Percentiles rank a stretch among this genome's conserved stretches.
These are phyloP conservation scores for Bipolaris zeicola DNA, from an alignment of 2,329 filamentous ascomycete species.

Conservation along the genomic window DNA sequence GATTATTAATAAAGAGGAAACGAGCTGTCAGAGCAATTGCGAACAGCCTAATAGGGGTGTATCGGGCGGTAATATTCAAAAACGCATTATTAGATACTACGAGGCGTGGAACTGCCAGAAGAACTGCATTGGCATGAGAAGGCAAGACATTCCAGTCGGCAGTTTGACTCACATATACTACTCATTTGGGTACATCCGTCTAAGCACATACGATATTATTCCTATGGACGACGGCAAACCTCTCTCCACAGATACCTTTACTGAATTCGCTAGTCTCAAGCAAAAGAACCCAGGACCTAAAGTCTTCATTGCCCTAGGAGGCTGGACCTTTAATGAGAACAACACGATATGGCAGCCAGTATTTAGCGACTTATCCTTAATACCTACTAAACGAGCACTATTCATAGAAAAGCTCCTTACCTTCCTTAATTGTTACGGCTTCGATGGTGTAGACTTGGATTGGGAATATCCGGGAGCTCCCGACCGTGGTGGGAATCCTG, in stretches of 20 bases:
- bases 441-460: constrained; percentile 55
- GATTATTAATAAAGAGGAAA: neutral
- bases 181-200: constrained; percentile 3
- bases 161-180: constrained; percentile 2
- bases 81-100: constrained; percentile 8
- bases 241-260: neutral
- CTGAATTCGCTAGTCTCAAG: constrained; percentile 33
- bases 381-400: constrained; percentile 15
- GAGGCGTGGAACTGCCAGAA: constrained; percentile 4
- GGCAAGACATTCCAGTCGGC: neutral
- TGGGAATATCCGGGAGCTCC: constrained; percentile 44
- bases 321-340: constrained; percentile 51
- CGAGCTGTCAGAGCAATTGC: constrained; percentile 9
- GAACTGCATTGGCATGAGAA: neutral
- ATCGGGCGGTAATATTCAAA: neutral
- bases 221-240: neutral
- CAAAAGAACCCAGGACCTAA: constrained; percentile 28
- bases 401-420: constrained; percentile 46
- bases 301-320: constrained; percentile 46
- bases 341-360: constrained; percentile 31
- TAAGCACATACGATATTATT: neutral
- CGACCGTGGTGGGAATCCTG: constrained; percentile 9
- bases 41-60: neutral
- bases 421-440: constrained; percentile 51
- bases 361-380: constrained; percentile 37